phyloP scores from a whole-genome alignment of 2,329 filamentous ascomycete genomes.

The Xylariaceae sp. region DNA sequence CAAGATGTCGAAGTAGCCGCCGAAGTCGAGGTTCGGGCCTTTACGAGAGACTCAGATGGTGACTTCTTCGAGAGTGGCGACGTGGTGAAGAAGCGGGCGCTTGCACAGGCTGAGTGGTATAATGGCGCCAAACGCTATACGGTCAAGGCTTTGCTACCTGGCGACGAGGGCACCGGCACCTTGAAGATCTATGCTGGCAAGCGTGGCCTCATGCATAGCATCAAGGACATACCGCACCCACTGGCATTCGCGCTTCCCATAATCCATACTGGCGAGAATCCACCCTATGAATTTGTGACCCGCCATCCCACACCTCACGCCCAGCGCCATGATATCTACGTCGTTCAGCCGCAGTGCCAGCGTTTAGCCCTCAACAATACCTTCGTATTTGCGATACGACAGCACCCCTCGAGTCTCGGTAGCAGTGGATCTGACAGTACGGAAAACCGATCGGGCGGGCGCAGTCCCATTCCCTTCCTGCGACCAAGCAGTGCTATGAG shows the following conservation, averaged over 20 bases:
- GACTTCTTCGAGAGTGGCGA: slow-evolving; percentile 94
- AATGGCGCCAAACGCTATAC: slow-evolving; percentile 85
- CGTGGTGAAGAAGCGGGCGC: slow-evolving; percentile 74
- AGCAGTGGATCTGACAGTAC: slow-evolving; percentile 43
- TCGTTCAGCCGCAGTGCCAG: slow-evolving; percentile 91
- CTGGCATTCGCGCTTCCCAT: slow-evolving; percentile 87
- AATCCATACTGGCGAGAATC: slow-evolving; percentile 86
- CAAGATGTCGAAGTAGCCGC: slow-evolving; percentile 87
- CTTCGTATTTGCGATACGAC: slow-evolving; percentile 92
- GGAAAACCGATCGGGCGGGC: slow-evolving; percentile 42
- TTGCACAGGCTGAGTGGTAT: slow-evolving; percentile 91
- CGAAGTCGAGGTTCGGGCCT: slow-evolving; percentile 82
- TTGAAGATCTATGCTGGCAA: slow-evolving; percentile 93
- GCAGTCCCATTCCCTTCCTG: slow-evolving; percentile 57
- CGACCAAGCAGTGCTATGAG: slow-evolving; percentile 62
- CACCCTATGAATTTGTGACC: slow-evolving; percentile 86
- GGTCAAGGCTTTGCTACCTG: slow-evolving; percentile 85
- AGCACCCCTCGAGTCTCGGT: slow-evolving; percentile 64
- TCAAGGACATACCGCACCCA: slow-evolving; percentile 92
- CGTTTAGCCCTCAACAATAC: slow-evolving; percentile 91
- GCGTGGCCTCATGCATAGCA: slow-evolving; percentile 93
- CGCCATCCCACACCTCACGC: slow-evolving; percentile 95
- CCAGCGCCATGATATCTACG: slow-evolving; percentile 94
- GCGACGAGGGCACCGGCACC: slow-evolving; percentile 83
- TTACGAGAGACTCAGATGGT: slow-evolving; percentile 78